A percentile compares a stretch with the other conserved stretches of the same genome.
Evolutionary conservation across 2,329 filamentous ascomycete genomes (phyloP).

Genomic region (Zymoseptoria tritici): DNA sequence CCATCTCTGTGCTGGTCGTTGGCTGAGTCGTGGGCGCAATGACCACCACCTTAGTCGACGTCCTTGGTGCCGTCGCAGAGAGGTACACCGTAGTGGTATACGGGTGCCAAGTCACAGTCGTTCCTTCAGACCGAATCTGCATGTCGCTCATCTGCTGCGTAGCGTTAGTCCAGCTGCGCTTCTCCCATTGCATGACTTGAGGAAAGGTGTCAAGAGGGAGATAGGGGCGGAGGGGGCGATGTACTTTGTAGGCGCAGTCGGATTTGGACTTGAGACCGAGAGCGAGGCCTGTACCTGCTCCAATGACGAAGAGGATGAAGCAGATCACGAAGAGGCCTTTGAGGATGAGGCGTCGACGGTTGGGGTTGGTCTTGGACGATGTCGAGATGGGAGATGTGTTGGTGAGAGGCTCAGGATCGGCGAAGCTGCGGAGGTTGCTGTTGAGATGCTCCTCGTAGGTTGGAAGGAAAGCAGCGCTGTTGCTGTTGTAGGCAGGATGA

Average conservation of each 20-base stretch:
- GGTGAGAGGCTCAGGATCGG: background rate
- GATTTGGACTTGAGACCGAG: background rate
- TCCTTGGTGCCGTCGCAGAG: background rate
- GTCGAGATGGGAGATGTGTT: background rate
- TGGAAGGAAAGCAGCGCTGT: conserved; percentile 4
- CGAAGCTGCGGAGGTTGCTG: conserved; percentile 6
- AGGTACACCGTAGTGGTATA: conserved; percentile 1
- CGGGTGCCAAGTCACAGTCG: background rate
- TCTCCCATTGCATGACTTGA: background rate
- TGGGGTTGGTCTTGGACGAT: background rate
- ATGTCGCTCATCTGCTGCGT: background rate
- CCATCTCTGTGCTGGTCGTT: background rate
- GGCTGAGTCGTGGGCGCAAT: background rate
- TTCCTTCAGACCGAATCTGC: background rate
- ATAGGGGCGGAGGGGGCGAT: background rate
- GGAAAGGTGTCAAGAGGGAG: background rate
- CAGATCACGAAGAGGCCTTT: background rate
- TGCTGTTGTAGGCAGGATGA: background rate
- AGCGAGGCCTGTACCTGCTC: background rate
- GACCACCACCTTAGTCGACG: background rate
- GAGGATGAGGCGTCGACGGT: background rate
- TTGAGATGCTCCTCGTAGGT: conserved; percentile 13
- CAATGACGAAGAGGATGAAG: conserved; percentile 1
- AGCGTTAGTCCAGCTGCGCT: background rate
- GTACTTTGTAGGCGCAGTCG: background rate